Evolutionary conservation across 2,329 filamentous ascomycete genomes (phyloP), one percentile per base, ranked within the genome.

Genomic region (Fusarium sp.): DNA sequence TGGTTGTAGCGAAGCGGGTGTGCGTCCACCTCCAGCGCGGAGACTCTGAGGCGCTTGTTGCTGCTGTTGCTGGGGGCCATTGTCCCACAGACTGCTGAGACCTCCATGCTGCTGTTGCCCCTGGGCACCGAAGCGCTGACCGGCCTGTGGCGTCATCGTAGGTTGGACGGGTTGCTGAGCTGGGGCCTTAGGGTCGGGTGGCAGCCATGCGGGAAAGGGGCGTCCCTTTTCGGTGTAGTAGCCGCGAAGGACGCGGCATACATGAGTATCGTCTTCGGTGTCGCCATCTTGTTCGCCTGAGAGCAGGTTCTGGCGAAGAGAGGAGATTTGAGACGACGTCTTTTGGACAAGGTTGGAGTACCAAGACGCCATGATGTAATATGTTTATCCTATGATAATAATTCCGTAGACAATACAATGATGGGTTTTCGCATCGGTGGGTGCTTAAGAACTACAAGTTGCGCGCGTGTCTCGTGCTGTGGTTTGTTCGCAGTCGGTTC

Each of bases 141-240:
- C 83, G 75, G 88, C 81, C 77, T 83, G 80, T 77, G 78, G 86
- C 80, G 69, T 81, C 80, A 88, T 84, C 67, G 89, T 78, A 61
- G 88, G 79, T 70, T 86, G 83, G 49, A 82, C 80, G 34, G 87
- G 84, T 40, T 86, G 89, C 6, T 87, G 88, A 47, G 75, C 27
- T 41, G 63, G 62, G 13, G 78, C 80, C 81, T 93, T 95, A n/a
- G 94, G 94, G 79, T 97, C 93, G 8, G 93, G 91, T 10, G 94
- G 94, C 10, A 98, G 90, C 95, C 96, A 98, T 73, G 85, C 82
- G 1, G 96, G 96, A 69, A 94, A 92, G 3, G 90, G 86, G 24
- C 91, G 90, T 73, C 91, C 92, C 78, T 97, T 96, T 80, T 98
- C 94, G 54, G 85, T 88, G 85, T 99, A 98, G 86, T 98, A 97